A percentile compares a stretch with the other conserved stretches of the same genome.
Evolutionary conservation across 805 yeast genomes (phyloP).

Genomic region (Metschnikowia corniflorae): DNA sequence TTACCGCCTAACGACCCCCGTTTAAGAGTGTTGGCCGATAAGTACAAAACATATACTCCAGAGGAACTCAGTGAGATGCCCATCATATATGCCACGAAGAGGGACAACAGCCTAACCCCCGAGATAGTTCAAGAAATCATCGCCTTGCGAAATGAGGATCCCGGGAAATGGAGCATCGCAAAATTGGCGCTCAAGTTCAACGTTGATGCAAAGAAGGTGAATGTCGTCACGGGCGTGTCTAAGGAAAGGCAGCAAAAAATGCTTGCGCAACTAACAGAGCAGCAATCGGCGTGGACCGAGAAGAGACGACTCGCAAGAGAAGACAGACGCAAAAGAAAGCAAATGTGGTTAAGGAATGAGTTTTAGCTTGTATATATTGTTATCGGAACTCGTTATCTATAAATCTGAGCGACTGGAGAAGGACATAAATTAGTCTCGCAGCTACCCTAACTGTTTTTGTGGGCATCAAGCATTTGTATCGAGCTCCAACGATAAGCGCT

Average conservation of each 20-base stretch:
- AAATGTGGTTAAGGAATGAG: slow-evolving; percentile 62
- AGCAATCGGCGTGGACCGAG: slow-evolving; percentile 49
- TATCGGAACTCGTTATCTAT: too few species aligned
- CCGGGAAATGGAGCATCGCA: slow-evolving; percentile 59
- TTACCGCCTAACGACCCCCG: slow-evolving; percentile 62
- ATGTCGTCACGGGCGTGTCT: slow-evolving; percentile 43
- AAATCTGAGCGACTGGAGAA: too few species aligned
- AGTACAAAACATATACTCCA: slow-evolving; percentile 25
- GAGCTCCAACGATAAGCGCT: too few species aligned
- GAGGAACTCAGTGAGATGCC: slow-evolving; percentile 39
- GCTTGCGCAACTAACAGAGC: slow-evolving; percentile 42
- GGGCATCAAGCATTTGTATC: too few species aligned
- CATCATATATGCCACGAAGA: slow-evolving; percentile 35
- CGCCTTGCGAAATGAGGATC: slow-evolving; percentile 53
- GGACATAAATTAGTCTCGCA: too few species aligned
- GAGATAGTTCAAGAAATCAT: slow-evolving; percentile 56
- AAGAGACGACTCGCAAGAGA: slow-evolving; percentile 46
- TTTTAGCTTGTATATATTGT: slow-evolving; percentile 23
- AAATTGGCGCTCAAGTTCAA: slow-evolving; percentile 57
- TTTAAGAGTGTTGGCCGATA: slow-evolving; percentile 31
- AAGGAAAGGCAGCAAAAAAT: slow-evolving; percentile 41
- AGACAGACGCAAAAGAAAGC: slow-evolving; percentile 57
- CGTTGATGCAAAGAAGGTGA: slow-evolving; percentile 40
- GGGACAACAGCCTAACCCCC: slow-evolving; percentile 52
- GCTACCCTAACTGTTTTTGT: too few species aligned